Evolutionary conservation across 352 stramenopile genomes (phyloP).

Genomic region (Peronospora destructor): DNA sequence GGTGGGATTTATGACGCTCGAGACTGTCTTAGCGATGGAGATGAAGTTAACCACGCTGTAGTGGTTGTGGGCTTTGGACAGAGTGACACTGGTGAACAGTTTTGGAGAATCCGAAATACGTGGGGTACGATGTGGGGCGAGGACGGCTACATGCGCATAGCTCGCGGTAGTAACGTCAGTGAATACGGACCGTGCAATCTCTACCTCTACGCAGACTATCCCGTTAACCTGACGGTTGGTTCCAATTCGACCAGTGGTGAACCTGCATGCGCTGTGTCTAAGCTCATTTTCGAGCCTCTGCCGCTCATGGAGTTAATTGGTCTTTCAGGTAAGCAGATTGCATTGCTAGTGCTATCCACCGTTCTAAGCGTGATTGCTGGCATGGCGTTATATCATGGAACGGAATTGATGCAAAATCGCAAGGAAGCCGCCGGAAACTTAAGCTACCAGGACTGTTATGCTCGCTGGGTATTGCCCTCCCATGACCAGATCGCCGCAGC

Average conservation of each 20-base stretch:
- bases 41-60: conserved; percentile 84
- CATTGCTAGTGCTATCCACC: conserved; percentile 35
- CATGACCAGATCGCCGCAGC: conserved; percentile 51
- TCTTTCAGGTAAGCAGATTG: conserved; percentile 31
- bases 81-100: conserved; percentile 59
- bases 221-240: conserved; percentile 38
- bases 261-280: conserved; percentile 31
- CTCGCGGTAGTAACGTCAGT: conserved; percentile 29
- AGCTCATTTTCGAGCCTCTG: conserved; percentile 36
- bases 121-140: conserved; percentile 88
- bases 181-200: conserved; percentile 62
- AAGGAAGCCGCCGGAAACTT: conserved; percentile 33
- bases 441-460: conserved; percentile 52
- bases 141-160: conserved; percentile 75
- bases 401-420: conserved; percentile 40
- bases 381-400: conserved; percentile 35
- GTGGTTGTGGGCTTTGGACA: conserved; percentile 82
- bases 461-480: conserved; percentile 56
- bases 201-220: conserved; percentile 69
- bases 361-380: conserved; percentile 34
- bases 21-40: conserved; percentile 65
- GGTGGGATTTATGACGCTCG: conserved; percentile 80
- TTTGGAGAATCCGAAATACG: conserved; percentile 88
- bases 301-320: conserved; percentile 29
- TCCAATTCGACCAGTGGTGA: conserved; percentile 19